Evolutionary conservation across 1,284 basidiomycete species (phyloP), one percentile per base, ranked within the genome.

Genomic region (Peniophora sp.): DNA sequence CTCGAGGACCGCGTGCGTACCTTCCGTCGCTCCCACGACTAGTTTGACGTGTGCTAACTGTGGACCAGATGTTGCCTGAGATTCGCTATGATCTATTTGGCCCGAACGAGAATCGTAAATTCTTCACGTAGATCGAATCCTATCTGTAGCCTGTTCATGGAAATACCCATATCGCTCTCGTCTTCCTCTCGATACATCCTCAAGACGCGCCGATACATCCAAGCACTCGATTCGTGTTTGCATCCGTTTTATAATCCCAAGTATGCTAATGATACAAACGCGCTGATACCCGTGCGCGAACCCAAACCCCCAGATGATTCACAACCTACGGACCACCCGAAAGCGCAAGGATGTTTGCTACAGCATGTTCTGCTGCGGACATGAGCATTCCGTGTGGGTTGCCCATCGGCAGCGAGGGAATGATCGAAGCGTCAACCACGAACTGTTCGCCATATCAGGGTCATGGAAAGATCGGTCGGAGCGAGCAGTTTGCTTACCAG

Each of bases 61-160:
- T 12, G 17, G 24, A 24, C 2, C 54, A 93, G 89, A 95, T 95
- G 93, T 73, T 96, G 41, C 93, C 92, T 1, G 92, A 95, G 70
- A 89, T 96, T 58, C 76, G 93, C 59, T 76, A 74, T 58, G 85
- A 92, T 60, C 73, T 96, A 43, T 96, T 94, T 60, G 92, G 92
- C 36, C 69, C 78, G 42, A 94, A 94, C 65, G 77, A 81, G 63
- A 94, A 92, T 72, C 81, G 91, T 64, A 92, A 90, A 66, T 92
- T 92, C 75, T 88, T 82, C 69, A 84, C 78, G 62, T 41, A 41
- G n/a, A 41, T 6, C 15, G 37, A 41, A 8, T 41, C 37, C 15
- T n/a, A 15, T n/a, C 18, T 41, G 15, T 41, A 20, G 8, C 37
- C 37, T 41, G 15, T 8, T 17, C 37, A 41, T 20, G n/a, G n/a